Evolutionary conservation across 225 moss, liverwort and hornwort genomes (phyloP).

Genomic region (Sphagnum tenellum): DNA sequence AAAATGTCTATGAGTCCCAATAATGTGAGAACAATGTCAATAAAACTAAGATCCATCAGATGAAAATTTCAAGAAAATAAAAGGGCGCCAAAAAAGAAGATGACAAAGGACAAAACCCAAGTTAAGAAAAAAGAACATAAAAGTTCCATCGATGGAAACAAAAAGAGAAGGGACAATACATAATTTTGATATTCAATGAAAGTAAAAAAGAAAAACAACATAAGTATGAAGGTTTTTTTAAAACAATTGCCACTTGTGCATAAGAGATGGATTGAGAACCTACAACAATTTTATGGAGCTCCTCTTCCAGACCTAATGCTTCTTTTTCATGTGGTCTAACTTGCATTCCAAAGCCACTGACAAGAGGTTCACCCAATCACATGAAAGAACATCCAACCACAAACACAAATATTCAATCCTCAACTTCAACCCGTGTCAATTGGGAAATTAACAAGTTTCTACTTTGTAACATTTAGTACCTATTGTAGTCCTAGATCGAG

Average conservation of each 20-base stretch:
- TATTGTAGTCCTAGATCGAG: too few species aligned
- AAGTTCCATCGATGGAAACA: too few species aligned
- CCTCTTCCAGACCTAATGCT: conserved; percentile 40
- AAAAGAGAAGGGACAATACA: too few species aligned
- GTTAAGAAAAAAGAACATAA: background rate
- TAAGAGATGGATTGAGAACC: conserved; percentile 55
- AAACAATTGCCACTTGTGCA: conserved; percentile 21
- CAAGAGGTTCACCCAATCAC: too few species aligned
- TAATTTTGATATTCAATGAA: too few species aligned
- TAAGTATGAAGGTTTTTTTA: too few species aligned
- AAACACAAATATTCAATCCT: too few species aligned
- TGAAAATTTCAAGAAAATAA: background rate
- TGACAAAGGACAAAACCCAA: background rate
- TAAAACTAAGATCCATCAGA: background rate
- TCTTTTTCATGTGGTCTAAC: background rate
- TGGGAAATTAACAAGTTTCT: too few species aligned
- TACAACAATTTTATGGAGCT: conserved; percentile 53
- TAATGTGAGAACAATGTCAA: background rate
- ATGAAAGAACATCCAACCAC: too few species aligned
- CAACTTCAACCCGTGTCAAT: too few species aligned
- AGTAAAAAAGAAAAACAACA: conserved; percentile 3
- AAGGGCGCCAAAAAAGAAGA: background rate
- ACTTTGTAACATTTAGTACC: too few species aligned
- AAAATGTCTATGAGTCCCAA: background rate
- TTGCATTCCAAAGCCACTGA: too few species aligned